These are phyloP conservation scores for Solanum arcanum DNA, from an alignment of 257 asterid species.

Conservation along the genomic window DNA sequence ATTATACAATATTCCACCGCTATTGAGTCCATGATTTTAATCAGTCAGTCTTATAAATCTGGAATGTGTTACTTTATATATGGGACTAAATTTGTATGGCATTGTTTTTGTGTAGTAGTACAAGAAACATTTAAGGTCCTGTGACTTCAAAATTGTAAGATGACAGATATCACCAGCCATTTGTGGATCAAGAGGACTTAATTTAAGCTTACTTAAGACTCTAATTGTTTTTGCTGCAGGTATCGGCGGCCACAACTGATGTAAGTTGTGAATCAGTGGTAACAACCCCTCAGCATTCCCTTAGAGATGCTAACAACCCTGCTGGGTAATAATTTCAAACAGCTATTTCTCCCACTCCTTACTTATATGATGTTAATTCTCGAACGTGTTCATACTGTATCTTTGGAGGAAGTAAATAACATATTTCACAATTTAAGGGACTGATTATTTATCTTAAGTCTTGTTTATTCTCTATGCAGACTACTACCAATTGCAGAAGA, in stretches of 20 bases:
- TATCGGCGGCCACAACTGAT: slow-evolving; percentile 51
- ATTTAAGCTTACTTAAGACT: background rate
- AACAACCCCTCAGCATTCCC: slow-evolving; percentile 70
- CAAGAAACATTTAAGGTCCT: background rate
- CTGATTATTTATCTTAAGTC: background rate
- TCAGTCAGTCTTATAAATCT: background rate
- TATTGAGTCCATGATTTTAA: background rate
- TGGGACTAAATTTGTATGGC: background rate
- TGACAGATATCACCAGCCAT: background rate
- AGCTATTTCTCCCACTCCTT: background rate
- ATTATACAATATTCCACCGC: background rate
- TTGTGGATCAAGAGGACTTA: background rate
- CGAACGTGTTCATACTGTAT: background rate
- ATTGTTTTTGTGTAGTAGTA: background rate
- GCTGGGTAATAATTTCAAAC: slow-evolving; percentile 62
- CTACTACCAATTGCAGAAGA: slow-evolving; percentile 97
- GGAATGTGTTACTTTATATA: background rate
- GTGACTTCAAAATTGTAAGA: background rate
- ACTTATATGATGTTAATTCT: background rate
- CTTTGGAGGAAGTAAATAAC: background rate
- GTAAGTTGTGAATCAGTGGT: slow-evolving; percentile 85
- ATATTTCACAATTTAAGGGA: background rate
- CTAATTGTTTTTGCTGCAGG: slow-evolving; percentile 20
- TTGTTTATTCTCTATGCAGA: slow-evolving; percentile 26
- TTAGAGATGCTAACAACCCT: slow-evolving; percentile 84